A percentile compares a stretch with the other conserved stretches of the same genome.
Conservation (phyloP, 306 rosid species). For the Acmispon strigosus region DNA sequence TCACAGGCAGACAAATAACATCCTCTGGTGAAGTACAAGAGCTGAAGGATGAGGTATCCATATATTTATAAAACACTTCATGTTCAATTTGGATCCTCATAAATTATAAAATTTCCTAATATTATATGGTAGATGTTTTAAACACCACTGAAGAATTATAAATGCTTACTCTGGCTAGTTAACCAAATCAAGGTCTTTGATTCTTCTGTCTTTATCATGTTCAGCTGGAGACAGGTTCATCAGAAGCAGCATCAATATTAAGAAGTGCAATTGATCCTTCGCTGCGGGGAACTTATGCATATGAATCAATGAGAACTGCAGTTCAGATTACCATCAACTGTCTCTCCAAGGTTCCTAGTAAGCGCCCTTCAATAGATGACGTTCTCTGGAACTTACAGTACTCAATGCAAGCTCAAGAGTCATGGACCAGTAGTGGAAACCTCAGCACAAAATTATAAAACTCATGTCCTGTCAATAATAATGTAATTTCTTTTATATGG, state of each 20-base stretch:
- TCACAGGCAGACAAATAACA: slow-evolving; percentile 57
- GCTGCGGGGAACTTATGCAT: slow-evolving; percentile 67
- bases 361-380: slow-evolving; percentile 88
- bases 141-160: not conserved
- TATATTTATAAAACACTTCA: not conserved
- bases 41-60: slow-evolving; percentile 59
- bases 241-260: slow-evolving; percentile 46
- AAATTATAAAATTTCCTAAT: not conserved
- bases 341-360: slow-evolving; percentile 47
- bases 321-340: slow-evolving; percentile 71
- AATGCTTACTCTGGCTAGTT: not conserved
- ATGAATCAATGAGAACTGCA: slow-evolving; percentile 69
- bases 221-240: slow-evolving; percentile 68
- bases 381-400: slow-evolving; percentile 92
- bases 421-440: slow-evolving; percentile 94
- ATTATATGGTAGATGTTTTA: not conserved
- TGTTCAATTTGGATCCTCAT: not conserved
- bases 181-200: slow-evolving; percentile 13
- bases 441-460: slow-evolving; percentile 43
- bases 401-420: slow-evolving; percentile 92
- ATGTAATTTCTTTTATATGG: not conserved
- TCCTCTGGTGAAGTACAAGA: slow-evolving; percentile 53
- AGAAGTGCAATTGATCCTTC: slow-evolving; percentile 47
- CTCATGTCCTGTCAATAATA: not conserved
- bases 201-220: not conserved